Evolutionary conservation across 345 rosid species (phyloP), one percentile per base, ranked within the genome.

Genomic region (Hibiscus syriacus): DNA sequence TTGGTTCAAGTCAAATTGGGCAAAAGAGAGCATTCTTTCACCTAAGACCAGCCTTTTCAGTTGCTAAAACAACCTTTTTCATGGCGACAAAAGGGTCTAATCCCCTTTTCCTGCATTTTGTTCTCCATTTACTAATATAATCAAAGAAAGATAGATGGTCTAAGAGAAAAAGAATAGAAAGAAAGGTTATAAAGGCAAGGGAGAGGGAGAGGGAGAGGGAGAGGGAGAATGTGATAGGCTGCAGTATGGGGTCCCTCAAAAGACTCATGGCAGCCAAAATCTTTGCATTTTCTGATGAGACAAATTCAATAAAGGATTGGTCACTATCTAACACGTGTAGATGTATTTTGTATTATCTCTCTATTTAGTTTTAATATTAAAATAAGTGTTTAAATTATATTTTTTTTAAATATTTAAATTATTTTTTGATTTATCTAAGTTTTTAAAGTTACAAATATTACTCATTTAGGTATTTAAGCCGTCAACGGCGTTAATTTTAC

Each of bases 311-410:
- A 71, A 72, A 71, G 49, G 73, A 73, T 64, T 69, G 56, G 78
- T 85, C 84, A 71, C 66, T 80, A 34, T 80, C 83, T 34, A 46
- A 43, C 38, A n/a, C n/a, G n/a, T n/a, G n/a, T n/a, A n/a, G n/a
- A n/a, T n/a, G n/a, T n/a, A n/a, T n/a, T n/a, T n/a, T n/a, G n/a
- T n/a, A n/a, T n/a, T n/a, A n/a, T n/a, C n/a, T n/a, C n/a, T n/a
- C n/a, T n/a, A n/a, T n/a, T n/a, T n/a, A n/a, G n/a, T n/a, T n/a
- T n/a, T n/a, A n/a, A n/a, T n/a, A n/a, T n/a, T n/a, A n/a, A n/a
- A n/a, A n/a, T n/a, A n/a, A n/a, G n/a, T n/a, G n/a, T n/a, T n/a
- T n/a, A n/a, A n/a, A n/a, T n/a, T n/a, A n/a, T n/a, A n/a, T n/a
- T n/a, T n/a, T n/a, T n/a, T n/a, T n/a, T n/a, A n/a, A n/a, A n/a